Evolutionary conservation across 345 rosid genomes (phyloP).

Genomic region (Citrus sinensis): DNA sequence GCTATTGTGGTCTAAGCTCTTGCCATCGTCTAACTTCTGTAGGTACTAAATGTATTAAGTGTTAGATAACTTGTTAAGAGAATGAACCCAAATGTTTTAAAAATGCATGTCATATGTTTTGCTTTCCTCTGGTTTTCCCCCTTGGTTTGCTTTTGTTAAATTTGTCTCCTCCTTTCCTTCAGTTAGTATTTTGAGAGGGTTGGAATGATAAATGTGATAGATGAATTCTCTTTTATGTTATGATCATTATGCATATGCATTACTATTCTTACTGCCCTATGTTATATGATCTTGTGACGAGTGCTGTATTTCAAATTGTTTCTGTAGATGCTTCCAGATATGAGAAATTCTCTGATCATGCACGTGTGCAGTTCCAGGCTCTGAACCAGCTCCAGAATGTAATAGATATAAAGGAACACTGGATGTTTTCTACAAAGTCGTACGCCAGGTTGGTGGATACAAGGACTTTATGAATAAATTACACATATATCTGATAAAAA

Average conservation of each 20-base stretch:
- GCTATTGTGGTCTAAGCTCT: not conserved
- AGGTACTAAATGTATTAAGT: not conserved
- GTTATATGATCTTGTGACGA: not conserved
- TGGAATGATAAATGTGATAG: not conserved
- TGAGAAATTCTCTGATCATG: slow-evolving; percentile 47
- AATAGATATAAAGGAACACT: slow-evolving; percentile 80
- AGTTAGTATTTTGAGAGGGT: not conserved
- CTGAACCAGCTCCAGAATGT: slow-evolving; percentile 55
- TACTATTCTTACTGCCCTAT: not conserved
- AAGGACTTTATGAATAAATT: not conserved
- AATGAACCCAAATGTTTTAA: not conserved
- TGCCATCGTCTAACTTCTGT: not conserved
- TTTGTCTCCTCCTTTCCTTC: not conserved
- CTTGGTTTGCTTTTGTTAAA: not conserved
- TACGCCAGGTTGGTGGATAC: slow-evolving; percentile 64
- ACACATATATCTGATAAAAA: not conserved
- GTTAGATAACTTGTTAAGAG: not conserved
- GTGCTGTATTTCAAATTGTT: not conserved
- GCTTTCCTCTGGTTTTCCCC: not conserved
- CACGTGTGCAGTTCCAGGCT: slow-evolving; percentile 46
- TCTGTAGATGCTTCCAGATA: slow-evolving; percentile 51
- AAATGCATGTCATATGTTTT: not conserved
- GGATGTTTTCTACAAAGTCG: slow-evolving; percentile 75
- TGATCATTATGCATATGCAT: not conserved
- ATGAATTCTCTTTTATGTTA: not conserved